Evolutionary conservation across 768 basidiomycete species (phyloP).

Genomic region (Mycena latifolia): DNA sequence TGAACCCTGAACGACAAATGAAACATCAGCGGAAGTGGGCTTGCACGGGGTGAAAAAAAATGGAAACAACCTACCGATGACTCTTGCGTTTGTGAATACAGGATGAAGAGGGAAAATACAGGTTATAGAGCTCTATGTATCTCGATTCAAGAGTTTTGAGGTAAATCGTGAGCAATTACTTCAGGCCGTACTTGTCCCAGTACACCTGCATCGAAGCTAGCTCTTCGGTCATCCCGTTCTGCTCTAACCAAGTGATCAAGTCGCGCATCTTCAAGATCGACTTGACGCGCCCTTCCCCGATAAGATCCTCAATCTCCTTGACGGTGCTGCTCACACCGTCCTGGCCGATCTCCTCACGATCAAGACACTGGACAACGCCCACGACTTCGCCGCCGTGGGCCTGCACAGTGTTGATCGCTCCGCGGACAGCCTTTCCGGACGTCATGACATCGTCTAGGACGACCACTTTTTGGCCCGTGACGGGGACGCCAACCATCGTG

Average conservation of each 20-base stretch:
- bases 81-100: background rate
- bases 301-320: constrained; percentile 80
- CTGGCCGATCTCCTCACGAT: constrained; percentile 87
- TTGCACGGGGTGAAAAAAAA: too few relatives aligned
- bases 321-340: constrained; percentile 80
- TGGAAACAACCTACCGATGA: too few relatives aligned
- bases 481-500: constrained; percentile 84
- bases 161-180: constrained; percentile 39
- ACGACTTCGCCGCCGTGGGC: constrained; percentile 83
- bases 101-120: too few relatives aligned
- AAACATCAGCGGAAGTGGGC: too few relatives aligned
- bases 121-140: too few relatives aligned
- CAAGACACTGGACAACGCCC: constrained; percentile 89
- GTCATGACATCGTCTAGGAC: constrained; percentile 98
- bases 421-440: constrained; percentile 87
- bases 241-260: constrained; percentile 85
- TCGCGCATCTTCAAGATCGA: constrained; percentile 90
- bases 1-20: too few relatives aligned
- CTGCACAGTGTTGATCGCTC: constrained; percentile 81
- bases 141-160: background rate
- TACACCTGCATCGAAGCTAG: constrained; percentile 83
- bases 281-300: constrained; percentile 79
- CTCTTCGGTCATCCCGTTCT: constrained; percentile 73
- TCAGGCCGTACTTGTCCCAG: constrained; percentile 77
- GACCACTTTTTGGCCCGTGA: constrained; percentile 86